These are phyloP conservation scores for Fistulifera pelliculosa DNA, from an alignment of 108 stramenopile genomes.

Conservation along the genomic window DNA sequence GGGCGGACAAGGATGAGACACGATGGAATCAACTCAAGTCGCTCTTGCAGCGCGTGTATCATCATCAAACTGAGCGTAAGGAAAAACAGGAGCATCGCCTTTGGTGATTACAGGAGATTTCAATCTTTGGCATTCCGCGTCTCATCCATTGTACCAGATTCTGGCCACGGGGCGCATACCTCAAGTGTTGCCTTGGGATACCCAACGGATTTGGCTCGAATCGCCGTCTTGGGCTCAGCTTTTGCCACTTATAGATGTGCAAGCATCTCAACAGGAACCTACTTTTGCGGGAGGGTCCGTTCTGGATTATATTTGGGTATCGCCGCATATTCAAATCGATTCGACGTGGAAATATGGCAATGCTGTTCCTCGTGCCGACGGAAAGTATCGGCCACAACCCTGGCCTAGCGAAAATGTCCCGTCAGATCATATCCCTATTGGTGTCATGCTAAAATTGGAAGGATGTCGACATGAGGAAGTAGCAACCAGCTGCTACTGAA, in stretches of 20 bases:
- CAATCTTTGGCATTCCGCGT: slow-evolving; percentile 20
- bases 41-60: slow-evolving; percentile 22
- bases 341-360: slow-evolving; percentile 6
- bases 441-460: background rate
- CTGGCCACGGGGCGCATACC: slow-evolving; percentile 5
- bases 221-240: too few relatives aligned
- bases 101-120: slow-evolving; percentile 32
- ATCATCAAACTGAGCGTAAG: background rate
- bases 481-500: too few relatives aligned
- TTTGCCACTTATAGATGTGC: too few relatives aligned
- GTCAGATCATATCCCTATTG: slow-evolving; percentile 31
- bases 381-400: background rate
- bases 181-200: too few relatives aligned
- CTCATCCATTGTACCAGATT: slow-evolving; percentile 16
- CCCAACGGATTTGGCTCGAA: too few relatives aligned
- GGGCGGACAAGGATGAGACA: slow-evolving; percentile 9
- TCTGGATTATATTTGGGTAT: slow-evolving; percentile 35
- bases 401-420: slow-evolving; percentile 34
- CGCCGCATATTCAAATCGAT: slow-evolving; percentile 9
- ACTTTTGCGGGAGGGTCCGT: slow-evolving; percentile 17
- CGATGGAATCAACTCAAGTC: slow-evolving; percentile 29
- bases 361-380: background rate
- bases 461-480: too few relatives aligned
- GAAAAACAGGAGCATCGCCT: background rate
- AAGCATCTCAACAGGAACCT: background rate